phyloP scores from a whole-genome alignment of 2,329 filamentous ascomycete genomes.

The Aspergillus felis region DNA sequence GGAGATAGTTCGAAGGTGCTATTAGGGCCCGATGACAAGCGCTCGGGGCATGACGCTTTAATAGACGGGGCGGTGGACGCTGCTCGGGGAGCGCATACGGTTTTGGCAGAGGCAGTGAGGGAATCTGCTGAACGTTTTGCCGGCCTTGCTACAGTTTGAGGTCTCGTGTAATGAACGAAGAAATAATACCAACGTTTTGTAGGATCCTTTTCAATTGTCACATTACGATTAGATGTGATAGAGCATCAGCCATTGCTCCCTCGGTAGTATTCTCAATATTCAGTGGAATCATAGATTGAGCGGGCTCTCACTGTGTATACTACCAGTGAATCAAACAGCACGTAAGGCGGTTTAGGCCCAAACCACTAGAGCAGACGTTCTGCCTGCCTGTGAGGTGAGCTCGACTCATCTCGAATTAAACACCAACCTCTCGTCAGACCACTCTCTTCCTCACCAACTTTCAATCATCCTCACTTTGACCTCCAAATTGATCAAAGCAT shows the following conservation, averaged over 20 bases:
- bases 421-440: neutral
- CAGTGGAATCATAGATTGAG: neutral
- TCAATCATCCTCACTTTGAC: neutral
- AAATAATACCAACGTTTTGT: constrained; percentile 16
- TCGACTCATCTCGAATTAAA: neutral
- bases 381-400: neutral
- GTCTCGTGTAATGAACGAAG: constrained; percentile 21
- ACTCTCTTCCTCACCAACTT: neutral
- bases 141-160: constrained; percentile 15
- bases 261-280: neutral
- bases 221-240: constrained; percentile 18
- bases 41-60: constrained; percentile 48
- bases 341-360: neutral
- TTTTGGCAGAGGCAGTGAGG: constrained; percentile 58
- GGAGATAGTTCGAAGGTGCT: constrained; percentile 53
- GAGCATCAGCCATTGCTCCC: neutral
- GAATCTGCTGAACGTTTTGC: constrained; percentile 50
- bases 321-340: neutral
- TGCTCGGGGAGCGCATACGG: constrained; percentile 55
- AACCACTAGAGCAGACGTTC: neutral
- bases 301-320: neutral
- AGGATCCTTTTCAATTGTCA: constrained; percentile 6
- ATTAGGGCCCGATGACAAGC: constrained; percentile 30
- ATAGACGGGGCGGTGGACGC: constrained; percentile 63
- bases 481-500: neutral